phyloP scores from a whole-genome alignment of 2,329 filamentous ascomycete species.

The Scolecobasidium constrictum region DNA sequence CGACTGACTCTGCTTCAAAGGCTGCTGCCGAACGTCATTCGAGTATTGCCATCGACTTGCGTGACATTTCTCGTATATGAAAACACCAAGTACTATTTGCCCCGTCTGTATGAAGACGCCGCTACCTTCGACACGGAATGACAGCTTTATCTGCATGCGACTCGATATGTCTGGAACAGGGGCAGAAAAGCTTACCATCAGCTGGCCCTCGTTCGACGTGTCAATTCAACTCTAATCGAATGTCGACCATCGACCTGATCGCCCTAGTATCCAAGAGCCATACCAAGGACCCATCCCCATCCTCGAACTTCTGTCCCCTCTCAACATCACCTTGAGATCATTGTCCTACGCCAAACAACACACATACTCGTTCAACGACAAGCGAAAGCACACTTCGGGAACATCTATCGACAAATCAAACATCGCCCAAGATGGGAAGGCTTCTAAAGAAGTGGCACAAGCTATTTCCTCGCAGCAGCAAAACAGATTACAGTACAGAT shows the following conservation, averaged over 20 bases:
- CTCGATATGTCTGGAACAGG: not conserved
- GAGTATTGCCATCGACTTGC: constrained; percentile 89
- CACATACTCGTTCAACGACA: no score
- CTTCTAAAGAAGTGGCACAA: no score
- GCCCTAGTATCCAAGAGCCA: not conserved
- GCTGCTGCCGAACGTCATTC: constrained; percentile 74
- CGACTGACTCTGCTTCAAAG: constrained; percentile 18
- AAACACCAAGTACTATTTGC: constrained; percentile 69
- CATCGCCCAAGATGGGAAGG: no score
- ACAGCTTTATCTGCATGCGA: not conserved
- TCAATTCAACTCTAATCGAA: not conserved
- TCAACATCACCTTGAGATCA: no score
- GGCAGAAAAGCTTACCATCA: no score
- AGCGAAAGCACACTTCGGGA: no score
- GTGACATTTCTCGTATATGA: constrained; percentile 97
- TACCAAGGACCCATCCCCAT: not conserved
- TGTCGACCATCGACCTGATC: not conserved
- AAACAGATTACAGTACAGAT: no score
- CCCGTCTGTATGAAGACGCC: constrained; percentile 21
- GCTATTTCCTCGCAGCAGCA: no score
- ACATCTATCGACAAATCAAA: no score
- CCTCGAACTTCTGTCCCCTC: no score
- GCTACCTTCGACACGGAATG: not conserved
- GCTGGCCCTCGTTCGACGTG: no score
- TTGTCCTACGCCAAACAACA: no score